These are phyloP conservation scores for Margaritispora aquatica DNA, from an alignment of 495 filamentous ascomycete species.

Conservation along the genomic window DNA sequence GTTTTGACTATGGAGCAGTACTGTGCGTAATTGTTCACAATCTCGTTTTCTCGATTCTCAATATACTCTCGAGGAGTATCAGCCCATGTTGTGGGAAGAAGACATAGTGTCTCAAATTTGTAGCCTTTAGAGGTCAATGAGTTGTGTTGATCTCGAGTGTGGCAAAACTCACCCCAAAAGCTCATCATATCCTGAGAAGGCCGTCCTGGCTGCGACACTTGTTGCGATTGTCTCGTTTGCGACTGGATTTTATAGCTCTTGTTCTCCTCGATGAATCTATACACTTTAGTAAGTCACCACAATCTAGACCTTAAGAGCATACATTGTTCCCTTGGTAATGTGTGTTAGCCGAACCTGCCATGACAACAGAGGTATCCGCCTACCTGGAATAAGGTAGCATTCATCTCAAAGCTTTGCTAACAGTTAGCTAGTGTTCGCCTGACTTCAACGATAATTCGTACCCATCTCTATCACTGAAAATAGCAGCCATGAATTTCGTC, in stretches of 20 bases:
- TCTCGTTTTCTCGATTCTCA: constrained; percentile 59
- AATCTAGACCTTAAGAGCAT: constrained; percentile 17
- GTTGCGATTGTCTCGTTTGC: constrained; percentile 39
- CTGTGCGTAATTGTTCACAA: constrained; percentile 83
- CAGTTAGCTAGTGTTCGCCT: not conserved
- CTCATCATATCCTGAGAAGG: constrained; percentile 60
- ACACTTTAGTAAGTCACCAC: constrained; percentile 10
- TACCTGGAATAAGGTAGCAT: constrained; percentile 86
- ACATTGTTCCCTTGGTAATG: constrained; percentile 67
- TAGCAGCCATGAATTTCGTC: constrained; percentile 91
- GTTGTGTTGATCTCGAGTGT: constrained; percentile 14
- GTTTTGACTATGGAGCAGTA: constrained; percentile 92
- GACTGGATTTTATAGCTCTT: constrained; percentile 55
- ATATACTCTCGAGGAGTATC: constrained; percentile 65
- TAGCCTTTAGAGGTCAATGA: constrained; percentile 53
- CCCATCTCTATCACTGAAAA: constrained; percentile 78
- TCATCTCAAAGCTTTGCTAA: constrained; percentile 79
- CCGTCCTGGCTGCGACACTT: constrained; percentile 47
- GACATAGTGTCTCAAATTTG: constrained; percentile 87
- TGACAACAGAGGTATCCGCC: constrained; percentile 22
- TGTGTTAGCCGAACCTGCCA: constrained; percentile 14
- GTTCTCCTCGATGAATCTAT: constrained; percentile 91
- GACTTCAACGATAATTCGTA: constrained; percentile 25
- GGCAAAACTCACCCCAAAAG: constrained; percentile 45
- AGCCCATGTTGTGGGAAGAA: constrained; percentile 67